Evolutionary conservation across 2,329 filamentous ascomycete species (phyloP).

Genomic region (Cadophora sp.): DNA sequence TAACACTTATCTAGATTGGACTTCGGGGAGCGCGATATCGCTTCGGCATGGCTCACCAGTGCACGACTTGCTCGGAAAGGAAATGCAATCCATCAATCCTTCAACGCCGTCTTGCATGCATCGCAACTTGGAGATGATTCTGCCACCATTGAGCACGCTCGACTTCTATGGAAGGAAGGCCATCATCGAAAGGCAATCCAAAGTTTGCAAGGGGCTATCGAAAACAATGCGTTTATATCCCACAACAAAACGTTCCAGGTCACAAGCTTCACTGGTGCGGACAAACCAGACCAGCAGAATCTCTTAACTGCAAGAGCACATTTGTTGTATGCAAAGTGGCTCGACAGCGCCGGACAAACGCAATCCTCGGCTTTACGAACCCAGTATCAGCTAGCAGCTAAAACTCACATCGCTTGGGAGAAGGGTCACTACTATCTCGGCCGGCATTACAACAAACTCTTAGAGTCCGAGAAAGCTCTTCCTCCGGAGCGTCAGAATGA

Average conservation of each 20-base stretch:
- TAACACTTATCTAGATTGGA: conserved; percentile 48
- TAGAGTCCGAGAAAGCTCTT: conserved; percentile 86
- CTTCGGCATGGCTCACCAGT: conserved; percentile 83
- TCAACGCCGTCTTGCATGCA: conserved; percentile 92
- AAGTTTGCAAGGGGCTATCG: conserved; percentile 84
- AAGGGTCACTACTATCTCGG: conserved; percentile 98
- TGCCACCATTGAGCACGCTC: conserved; percentile 92
- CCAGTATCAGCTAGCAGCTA: conserved; percentile 85
- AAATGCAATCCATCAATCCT: conserved; percentile 83
- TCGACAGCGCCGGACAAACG: conserved; percentile 92
- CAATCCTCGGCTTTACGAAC: conserved; percentile 79
- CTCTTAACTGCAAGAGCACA: conserved; percentile 79
- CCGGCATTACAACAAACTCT: conserved; percentile 94
- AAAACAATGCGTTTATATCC: conserved; percentile 74
- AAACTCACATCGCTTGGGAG: conserved; percentile 78
- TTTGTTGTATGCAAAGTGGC: conserved; percentile 93
- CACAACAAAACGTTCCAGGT: conserved; percentile 40
- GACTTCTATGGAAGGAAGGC: conserved; percentile 90
- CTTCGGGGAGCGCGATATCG: conserved; percentile 77
- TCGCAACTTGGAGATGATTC: conserved; percentile 83
- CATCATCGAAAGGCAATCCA: conserved; percentile 96
- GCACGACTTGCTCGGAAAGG: conserved; percentile 87
- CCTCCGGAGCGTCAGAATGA: conserved; percentile 79
- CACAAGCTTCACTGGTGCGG: conserved; percentile 35
- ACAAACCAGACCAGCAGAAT: conserved; percentile 54